A percentile compares a stretch with the other conserved stretches of the same genome.
These are phyloP conservation scores for Globisporangium carolinianum DNA, from an alignment of 352 stramenopile species.

Conservation along the genomic window DNA sequence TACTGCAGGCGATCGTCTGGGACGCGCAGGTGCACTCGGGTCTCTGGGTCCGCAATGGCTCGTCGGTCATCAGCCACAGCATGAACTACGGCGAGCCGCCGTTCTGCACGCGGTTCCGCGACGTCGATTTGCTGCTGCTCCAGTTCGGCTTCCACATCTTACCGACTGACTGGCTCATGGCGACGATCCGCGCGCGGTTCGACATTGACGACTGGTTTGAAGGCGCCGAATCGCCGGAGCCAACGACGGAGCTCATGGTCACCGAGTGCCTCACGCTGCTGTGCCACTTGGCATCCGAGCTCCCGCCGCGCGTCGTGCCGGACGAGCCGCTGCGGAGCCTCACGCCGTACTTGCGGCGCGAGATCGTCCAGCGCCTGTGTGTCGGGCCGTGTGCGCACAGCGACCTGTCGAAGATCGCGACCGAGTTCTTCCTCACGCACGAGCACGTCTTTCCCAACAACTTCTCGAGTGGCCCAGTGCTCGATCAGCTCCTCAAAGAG, in stretches of 20 bases:
- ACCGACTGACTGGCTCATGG: slow-evolving; percentile 71
- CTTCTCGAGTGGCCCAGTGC: slow-evolving; percentile 54
- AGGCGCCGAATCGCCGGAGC: slow-evolving; percentile 19
- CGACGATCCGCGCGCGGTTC: slow-evolving; percentile 68
- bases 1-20: slow-evolving; percentile 82
- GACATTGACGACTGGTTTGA: slow-evolving; percentile 56
- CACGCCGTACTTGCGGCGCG: slow-evolving; percentile 58
- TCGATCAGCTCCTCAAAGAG: slow-evolving; percentile 79
- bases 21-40: slow-evolving; percentile 79
- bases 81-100: slow-evolving; percentile 88
- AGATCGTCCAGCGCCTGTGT: slow-evolving; percentile 78
- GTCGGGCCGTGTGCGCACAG: slow-evolving; percentile 77
- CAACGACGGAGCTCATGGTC: slow-evolving; percentile 66
- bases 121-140: slow-evolving; percentile 74
- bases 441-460: slow-evolving; percentile 70
- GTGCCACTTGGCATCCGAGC: slow-evolving; percentile 68
- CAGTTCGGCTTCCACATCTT: slow-evolving; percentile 75
- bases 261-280: slow-evolving; percentile 74
- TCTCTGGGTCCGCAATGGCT: slow-evolving; percentile 81
- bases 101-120: slow-evolving; percentile 77
- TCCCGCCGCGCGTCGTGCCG: slow-evolving; percentile 50
- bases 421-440: slow-evolving; percentile 72
- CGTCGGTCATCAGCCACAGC: slow-evolving; percentile 82
- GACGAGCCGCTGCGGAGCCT: slow-evolving; percentile 51
- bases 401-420: slow-evolving; percentile 79